Evolutionary conservation across 768 basidiomycete genomes (phyloP), one percentile per base, ranked within the genome.

Genomic region (Tricholoma saponaceum): DNA sequence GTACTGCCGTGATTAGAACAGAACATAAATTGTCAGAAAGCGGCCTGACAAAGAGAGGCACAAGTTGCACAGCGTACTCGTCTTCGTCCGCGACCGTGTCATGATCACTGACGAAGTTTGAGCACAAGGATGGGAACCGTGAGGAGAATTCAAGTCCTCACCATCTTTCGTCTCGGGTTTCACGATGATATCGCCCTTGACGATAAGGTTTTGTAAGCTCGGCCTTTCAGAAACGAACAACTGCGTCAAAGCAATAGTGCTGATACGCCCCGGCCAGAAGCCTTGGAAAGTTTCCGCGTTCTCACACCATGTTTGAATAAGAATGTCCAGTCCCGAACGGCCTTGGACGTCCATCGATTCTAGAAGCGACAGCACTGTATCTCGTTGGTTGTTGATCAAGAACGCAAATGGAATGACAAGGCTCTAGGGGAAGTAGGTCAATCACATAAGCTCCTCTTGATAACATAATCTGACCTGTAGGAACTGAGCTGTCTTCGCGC

Each of bases 251-350:
- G 89, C 95, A 55, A 98, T 74, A 37, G 84, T 87, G 70, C 92
- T 95, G 64, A 96, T 81, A 30, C 92, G 84, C 4, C 86, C 84
- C 9, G 92, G 87, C 95, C 96, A 98, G 71, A 88, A 93, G 28
- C 97, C 95, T 67, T 94, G 92, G 80, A 98, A 91, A 4, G 89
- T 92, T 70, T 93, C 90, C 12, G 89, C 87, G 64, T 95, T 95
- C 69, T 99, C 96, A 66, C 90, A 92, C 96, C 95, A 98, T 0
- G 90, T 87, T 55, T 87, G 83, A 25, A 98, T 80, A n/a, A 99
- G 78, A 49, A 98, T 81, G 59, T 95, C 87, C n/a, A 98, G 79
- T 0, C 83, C 92, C 0, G 81, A 79, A 26, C 84, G 80, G 20
- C 80, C 84, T 46, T 82, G 75, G 9, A 87, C 76, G 12, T 72